Base-by-base conservation (phyloP, 2,329 filamentous ascomycete species). In the Grosmannia serpens region DNA sequence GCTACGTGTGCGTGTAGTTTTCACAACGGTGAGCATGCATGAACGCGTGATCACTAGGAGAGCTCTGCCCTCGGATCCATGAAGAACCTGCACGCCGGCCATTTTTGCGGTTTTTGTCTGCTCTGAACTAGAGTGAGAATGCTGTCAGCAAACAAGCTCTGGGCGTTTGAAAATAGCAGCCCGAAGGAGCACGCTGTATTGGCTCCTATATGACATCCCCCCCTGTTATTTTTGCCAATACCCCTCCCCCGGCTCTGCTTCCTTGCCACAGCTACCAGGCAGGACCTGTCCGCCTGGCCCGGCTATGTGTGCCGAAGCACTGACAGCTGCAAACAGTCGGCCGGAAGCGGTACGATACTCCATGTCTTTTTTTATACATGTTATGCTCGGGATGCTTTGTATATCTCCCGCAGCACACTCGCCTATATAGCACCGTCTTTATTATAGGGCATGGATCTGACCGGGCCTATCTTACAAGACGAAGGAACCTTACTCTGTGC, bases 31-130 rank as follows among this genome's bases (percentile, higher is more conserved):
- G 58, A 59, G 55, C 67, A 75, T 76, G 74, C 74, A 77, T 70
- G 73, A 70, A 70, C 73, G 73, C 71, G 74, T 75, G 72, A 71
- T 70, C 67, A 69, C 66, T 51, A 38, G 35, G 13, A 38, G 35
- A 38, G n/a, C 35, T 38, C 17, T 38, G 13, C 17, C 10, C 33
- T 13, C 35, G 35, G 35, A 38, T 38, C 35, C 35, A 17, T 17
- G 3, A 38, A 38, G 35, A 38, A 15, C 35, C 35, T 38, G 35
- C 33, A 35, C 33, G 15, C n/a, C 17, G 35, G 17, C 35, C 5
- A 38, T 38, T 38, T 38, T 3, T 2, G 35, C 35, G 13, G 7
- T 38, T 38, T 38, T 17, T 6, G 17, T 38, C 35, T 17, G 35
- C 13, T 15, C 15, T 38, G n/a, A n/a, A n/a, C n/a, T n/a, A n/a